Evolutionary conservation across 2,329 filamentous ascomycete species (phyloP), one percentile per base, ranked within the genome.

Genomic region (Rutstroemia sp.): DNA sequence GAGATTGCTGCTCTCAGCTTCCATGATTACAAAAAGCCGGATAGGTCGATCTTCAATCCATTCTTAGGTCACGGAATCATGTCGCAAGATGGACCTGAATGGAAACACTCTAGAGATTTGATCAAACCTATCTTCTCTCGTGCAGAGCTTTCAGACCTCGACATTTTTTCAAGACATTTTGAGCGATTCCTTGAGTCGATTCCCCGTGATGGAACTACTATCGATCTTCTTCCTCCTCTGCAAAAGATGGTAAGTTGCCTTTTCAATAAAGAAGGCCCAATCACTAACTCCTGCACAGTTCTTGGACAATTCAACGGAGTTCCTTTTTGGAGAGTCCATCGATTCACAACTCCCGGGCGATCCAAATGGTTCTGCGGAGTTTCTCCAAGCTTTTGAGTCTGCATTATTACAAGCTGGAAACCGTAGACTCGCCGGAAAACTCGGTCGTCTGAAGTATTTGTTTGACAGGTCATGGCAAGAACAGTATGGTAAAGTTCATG

Each of bases 31-130:
- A 17, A 17, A 7, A 40, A 40, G 38, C 14, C n/a, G 4, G n/a
- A 40, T 5, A 14, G 12, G 10, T 16, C 12, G 10, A 40, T 40
- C n/a, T 40, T 75, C 69, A 64, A 69, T 1, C 19, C 19, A 25
- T 27, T 30, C 16, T 9, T 16, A 4, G 46, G 46, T 34, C 19
- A 16, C 9, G 27, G 46, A n/a, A 25, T 55, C n/a, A 27, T 55
- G 12, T 5, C 45, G 12, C 6, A 25, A 4, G 52, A 55, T 38
- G 52, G 52, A 6, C 6, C 25, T 4, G n/a, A 7, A 7, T 55
- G 52, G 52, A 42, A 48, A 45, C 27, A 45, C 17, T 42, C 53
- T 47, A 34, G 53, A 19, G 40, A 17, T 21, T 19, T 56, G 8
- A 45, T 49, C 5, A 56, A 30, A 44, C 53, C 53, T 8, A 49